These are phyloP conservation scores for Torrubiellomyces zombiae DNA, from an alignment of 2,329 filamentous ascomycete genomes.

Conservation along the genomic window DNA sequence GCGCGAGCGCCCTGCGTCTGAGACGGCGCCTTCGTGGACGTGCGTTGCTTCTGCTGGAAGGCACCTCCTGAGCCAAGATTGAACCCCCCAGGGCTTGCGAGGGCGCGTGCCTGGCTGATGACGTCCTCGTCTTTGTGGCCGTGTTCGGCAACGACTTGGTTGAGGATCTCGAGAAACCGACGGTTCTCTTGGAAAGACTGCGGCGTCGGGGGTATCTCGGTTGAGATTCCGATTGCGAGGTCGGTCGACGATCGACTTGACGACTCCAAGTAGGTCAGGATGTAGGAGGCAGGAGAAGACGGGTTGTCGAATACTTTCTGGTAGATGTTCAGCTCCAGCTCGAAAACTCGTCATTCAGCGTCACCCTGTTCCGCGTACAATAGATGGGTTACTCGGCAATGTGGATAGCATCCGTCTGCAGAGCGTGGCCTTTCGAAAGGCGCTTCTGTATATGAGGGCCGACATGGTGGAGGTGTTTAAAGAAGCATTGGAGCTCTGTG, in stretches of 20 bases:
- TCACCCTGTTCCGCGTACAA: conserved; percentile 28
- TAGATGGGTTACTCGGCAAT: conserved; percentile 32
- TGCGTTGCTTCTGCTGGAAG: conserved; percentile 28
- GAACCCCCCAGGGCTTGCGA: conserved; percentile 39
- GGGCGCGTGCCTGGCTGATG: conserved; percentile 38
- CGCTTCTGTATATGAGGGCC: too few relatives aligned
- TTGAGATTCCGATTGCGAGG: conserved; percentile 43
- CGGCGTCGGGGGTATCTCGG: conserved; percentile 42
- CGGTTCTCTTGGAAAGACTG: conserved; percentile 42
- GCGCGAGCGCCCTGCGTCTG: conserved; percentile 23
- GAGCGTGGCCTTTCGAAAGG: too few relatives aligned
- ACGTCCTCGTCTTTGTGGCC: conserved; percentile 40
- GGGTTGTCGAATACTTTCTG: conserved; percentile 42
- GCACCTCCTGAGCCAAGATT: conserved; percentile 34
- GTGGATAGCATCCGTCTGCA: conserved; percentile 24
- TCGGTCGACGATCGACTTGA: conserved; percentile 33
- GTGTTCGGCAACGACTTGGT: conserved; percentile 36
- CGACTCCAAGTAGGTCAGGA: conserved; percentile 43
- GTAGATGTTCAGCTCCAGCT: conserved; percentile 3
- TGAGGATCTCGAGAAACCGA: conserved; percentile 40
- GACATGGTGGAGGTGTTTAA: conserved; percentile 9
- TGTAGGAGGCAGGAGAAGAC: conserved; percentile 25
- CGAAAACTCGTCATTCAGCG: too few relatives aligned
- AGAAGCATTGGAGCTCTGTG: not conserved
- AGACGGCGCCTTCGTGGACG: conserved; percentile 16